A percentile compares a stretch with the other conserved stretches of the same genome.
These are phyloP conservation scores for Phytopythium cucurbitacearum DNA, from an alignment of 352 stramenopile species.

Conservation along the genomic window DNA sequence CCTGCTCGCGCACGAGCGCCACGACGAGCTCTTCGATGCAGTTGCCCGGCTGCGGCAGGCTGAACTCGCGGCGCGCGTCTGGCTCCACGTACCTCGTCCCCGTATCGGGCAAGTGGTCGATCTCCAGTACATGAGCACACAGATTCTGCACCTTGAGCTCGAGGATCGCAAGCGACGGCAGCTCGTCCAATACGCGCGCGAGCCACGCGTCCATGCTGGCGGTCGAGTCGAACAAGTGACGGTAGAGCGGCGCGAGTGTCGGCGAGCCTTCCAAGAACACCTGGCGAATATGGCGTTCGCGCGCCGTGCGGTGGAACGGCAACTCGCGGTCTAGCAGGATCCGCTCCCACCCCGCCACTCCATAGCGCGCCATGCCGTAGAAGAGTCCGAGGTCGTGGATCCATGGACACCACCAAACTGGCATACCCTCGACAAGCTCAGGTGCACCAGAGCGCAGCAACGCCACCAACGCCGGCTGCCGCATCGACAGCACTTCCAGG, in stretches of 20 bases:
- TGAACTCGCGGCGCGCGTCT: slow-evolving; percentile 60
- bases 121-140: slow-evolving; percentile 30
- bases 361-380: slow-evolving; percentile 75
- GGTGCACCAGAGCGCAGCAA: slow-evolving; percentile 57
- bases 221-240: slow-evolving; percentile 50
- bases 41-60: slow-evolving; percentile 48
- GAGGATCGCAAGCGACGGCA: slow-evolving; percentile 68
- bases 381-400: slow-evolving; percentile 78
- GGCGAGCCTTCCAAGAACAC: slow-evolving; percentile 68
- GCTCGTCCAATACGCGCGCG: slow-evolving; percentile 57
- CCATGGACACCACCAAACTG: slow-evolving; percentile 88
- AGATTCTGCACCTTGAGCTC: slow-evolving; percentile 72
- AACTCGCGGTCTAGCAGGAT: slow-evolving; percentile 68
- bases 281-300: slow-evolving; percentile 59
- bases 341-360: slow-evolving; percentile 65
- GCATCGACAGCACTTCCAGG: slow-evolving; percentile 49
- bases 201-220: slow-evolving; percentile 52
- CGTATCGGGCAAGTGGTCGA: slow-evolving; percentile 1
- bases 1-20: slow-evolving; percentile 26
- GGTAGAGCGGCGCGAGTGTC: slow-evolving; percentile 52
- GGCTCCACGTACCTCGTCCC: slow-evolving; percentile 44
- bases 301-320: slow-evolving; percentile 68
- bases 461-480: slow-evolving; percentile 29
- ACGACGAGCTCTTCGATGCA: slow-evolving; percentile 48
- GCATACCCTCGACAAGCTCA: slow-evolving; percentile 68